Evolutionary conservation across 805 yeast species (phyloP).

Genomic region (Pichia insulana): DNA sequence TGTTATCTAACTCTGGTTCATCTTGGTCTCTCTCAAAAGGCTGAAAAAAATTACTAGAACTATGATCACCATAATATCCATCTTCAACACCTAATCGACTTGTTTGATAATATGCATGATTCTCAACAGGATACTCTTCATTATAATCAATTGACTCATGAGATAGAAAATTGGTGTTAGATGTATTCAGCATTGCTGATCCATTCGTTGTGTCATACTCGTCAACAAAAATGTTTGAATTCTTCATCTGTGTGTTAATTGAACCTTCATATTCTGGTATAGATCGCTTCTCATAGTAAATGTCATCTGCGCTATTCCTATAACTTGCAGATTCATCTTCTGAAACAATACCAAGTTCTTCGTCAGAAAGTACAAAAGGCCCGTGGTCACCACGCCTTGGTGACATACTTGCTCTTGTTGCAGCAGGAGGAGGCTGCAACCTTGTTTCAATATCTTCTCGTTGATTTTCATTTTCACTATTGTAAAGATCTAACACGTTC

Average conservation of each 20-base stretch:
- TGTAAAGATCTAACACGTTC: background rate
- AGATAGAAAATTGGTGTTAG: slow-evolving; percentile 2
- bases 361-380: too few species aligned
- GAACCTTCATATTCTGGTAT: background rate
- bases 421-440: too few species aligned
- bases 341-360: too few species aligned
- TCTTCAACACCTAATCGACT: background rate
- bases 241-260: background rate
- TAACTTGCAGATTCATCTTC: background rate
- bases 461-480: background rate
- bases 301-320: background rate
- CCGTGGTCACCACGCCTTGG: too few species aligned
- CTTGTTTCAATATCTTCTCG: too few species aligned
- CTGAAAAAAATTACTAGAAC: slow-evolving; percentile 14
- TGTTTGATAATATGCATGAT: slow-evolving; percentile 1
- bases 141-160: too few species aligned
- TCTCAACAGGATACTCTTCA: slow-evolving; percentile 7
- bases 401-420: too few species aligned
- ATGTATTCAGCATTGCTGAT: background rate
- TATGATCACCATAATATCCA: background rate
- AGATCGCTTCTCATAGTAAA: background rate
- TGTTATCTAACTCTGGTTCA: slow-evolving; percentile 22
- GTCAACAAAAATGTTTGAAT: background rate
- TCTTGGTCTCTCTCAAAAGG: slow-evolving; percentile 22
- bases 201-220: slow-evolving; percentile 4